phyloP scores from a whole-genome alignment of 176 grass and related monocot genomes.

The Triticum monococcum region DNA sequence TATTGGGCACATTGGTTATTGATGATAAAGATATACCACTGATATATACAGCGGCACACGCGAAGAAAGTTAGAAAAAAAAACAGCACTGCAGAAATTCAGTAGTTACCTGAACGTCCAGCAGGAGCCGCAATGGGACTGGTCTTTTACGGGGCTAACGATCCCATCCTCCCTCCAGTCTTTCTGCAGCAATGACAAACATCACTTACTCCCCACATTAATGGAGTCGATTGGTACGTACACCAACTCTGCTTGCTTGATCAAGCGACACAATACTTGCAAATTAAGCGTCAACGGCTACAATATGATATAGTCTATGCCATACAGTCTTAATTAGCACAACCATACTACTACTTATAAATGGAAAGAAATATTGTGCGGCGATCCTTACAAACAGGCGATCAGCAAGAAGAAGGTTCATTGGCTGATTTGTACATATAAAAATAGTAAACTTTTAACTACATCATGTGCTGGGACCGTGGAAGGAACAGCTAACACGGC shows the following conservation, averaged over 20 bases:
- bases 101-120: constrained; percentile 92
- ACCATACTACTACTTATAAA: too few species aligned
- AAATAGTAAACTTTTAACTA: background rate
- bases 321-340: background rate
- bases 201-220: background rate
- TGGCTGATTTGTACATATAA: background rate
- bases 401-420: background rate
- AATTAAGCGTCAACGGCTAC: background rate
- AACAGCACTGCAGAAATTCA: background rate
- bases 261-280: background rate
- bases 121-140: constrained; percentile 85
- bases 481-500: constrained; percentile 6
- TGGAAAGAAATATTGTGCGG: background rate
- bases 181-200: constrained; percentile 49
- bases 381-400: background rate
- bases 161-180: constrained; percentile 95
- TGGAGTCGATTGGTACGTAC: background rate
- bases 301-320: background rate
- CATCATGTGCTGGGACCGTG: constrained; percentile 4
- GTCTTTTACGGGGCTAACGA: constrained; percentile 92
- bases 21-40: background rate
- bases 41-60: background rate
- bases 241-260: background rate
- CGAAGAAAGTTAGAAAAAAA: too few species aligned
- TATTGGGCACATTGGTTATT: background rate